Percentiles rank a stretch among this genome's conserved stretches.
Conservation (phyloP, 2,329 filamentous ascomycete genomes). For the Penicillium sp. region DNA sequence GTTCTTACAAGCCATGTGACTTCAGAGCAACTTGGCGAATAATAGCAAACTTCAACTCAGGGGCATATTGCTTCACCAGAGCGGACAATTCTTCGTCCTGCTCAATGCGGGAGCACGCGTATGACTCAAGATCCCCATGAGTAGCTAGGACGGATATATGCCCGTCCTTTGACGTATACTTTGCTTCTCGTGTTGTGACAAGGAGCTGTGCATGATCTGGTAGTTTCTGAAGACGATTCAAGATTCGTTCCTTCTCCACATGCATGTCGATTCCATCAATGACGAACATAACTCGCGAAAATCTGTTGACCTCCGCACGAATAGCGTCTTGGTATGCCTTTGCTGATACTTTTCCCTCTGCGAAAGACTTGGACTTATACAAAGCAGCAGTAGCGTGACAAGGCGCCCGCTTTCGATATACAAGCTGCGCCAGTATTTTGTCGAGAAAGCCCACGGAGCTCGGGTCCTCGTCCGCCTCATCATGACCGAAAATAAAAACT, state of each 20-base stretch:
- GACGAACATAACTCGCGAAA: slow-evolving; percentile 29
- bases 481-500: slow-evolving; percentile 30
- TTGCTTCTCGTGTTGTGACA: slow-evolving; percentile 27
- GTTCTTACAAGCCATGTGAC: slow-evolving; percentile 25
- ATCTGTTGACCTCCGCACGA: slow-evolving; percentile 30
- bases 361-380: slow-evolving; percentile 24
- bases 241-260: slow-evolving; percentile 30
- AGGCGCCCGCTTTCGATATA: slow-evolving; percentile 26
- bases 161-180: background rate
- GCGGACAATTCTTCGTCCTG: background rate
- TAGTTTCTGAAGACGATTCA: slow-evolving; percentile 31
- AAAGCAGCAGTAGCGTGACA: slow-evolving; percentile 25
- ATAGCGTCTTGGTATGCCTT: slow-evolving; percentile 34
- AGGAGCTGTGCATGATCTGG: slow-evolving; percentile 32
- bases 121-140: slow-evolving; percentile 1
- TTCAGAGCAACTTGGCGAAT: slow-evolving; percentile 22
- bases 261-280: slow-evolving; percentile 32
- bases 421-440: slow-evolving; percentile 31
- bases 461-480: slow-evolving; percentile 21
- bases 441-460: slow-evolving; percentile 22
- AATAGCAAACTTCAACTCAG: slow-evolving; percentile 13
- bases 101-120: background rate
- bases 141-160: background rate
- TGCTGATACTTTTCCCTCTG: slow-evolving; percentile 22
- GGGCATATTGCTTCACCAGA: background rate